Conservation (phyloP, 192 early-diverging fungal species). For the Coemansia sp. region DNA sequence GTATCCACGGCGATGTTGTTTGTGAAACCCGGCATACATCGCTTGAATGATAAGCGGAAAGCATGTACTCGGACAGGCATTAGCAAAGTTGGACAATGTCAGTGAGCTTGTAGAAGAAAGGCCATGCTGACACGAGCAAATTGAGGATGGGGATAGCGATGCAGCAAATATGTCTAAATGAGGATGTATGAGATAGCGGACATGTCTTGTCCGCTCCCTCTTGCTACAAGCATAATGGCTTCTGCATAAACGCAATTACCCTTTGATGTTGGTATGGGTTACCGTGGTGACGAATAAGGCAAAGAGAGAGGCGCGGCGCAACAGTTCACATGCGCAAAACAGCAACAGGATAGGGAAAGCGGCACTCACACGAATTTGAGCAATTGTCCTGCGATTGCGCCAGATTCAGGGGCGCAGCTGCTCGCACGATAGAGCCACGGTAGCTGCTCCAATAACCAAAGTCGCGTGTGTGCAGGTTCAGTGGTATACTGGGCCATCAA, state of each 20-base stretch:
- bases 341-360: neutral
- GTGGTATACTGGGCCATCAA: neutral
- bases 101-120: neutral
- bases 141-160: neutral
- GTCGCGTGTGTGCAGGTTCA: neutral
- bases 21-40: neutral
- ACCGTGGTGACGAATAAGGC: constrained; percentile 1
- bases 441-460: neutral
- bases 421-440: neutral
- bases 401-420: neutral
- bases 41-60: neutral
- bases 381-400: neutral
- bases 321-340: neutral
- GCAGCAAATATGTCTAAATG: neutral
- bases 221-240: neutral
- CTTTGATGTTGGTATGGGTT: neutral
- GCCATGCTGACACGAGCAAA: neutral
- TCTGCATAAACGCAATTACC: neutral
- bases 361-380: neutral
- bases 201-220: neutral
- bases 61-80: neutral
- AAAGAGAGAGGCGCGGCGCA: neutral
- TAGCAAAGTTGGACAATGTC: neutral
- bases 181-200: neutral
- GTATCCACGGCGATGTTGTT: neutral